phyloP scores from a whole-genome alignment of 2,329 filamentous ascomycete species.

The Huntiella savannae region DNA sequence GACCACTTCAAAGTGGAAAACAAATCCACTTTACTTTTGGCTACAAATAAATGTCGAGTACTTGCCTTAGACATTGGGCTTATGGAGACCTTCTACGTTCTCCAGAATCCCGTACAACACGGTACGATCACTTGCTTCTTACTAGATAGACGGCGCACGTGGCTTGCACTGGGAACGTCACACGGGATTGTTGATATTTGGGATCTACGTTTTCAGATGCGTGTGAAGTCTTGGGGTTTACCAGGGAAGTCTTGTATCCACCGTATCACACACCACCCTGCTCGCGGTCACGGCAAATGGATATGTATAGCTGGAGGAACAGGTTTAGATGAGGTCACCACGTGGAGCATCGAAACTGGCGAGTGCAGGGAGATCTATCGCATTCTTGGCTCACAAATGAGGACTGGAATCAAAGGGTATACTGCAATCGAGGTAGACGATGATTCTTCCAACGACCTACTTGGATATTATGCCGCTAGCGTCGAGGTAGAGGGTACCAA shows the following conservation, averaged over 20 bases:
- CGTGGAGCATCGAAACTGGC: constrained; percentile 88
- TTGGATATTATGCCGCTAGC: constrained; percentile 63
- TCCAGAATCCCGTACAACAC: constrained; percentile 80
- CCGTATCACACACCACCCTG: constrained; percentile 59
- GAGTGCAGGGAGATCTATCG: constrained; percentile 80
- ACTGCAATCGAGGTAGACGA: constrained; percentile 81
- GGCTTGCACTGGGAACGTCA: constrained; percentile 78
- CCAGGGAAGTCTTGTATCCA: constrained; percentile 65
- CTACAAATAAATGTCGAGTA: constrained; percentile 70
- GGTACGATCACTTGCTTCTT: constrained; percentile 84
- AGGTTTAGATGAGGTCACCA: constrained; percentile 70
- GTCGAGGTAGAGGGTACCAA: constrained; percentile 36
- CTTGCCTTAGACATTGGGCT: constrained; percentile 70
- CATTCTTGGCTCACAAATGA: constrained; percentile 21
- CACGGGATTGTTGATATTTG: constrained; percentile 87
- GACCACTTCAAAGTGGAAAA: constrained; percentile 77
- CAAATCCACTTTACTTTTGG: constrained; percentile 62
- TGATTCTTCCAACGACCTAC: constrained; percentile 69
- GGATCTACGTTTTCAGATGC: constrained; percentile 87
- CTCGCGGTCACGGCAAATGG: constrained; percentile 60
- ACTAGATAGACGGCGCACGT: constrained; percentile 68
- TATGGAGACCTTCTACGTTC: constrained; percentile 62
- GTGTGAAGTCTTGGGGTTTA: constrained; percentile 74
- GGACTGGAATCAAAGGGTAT: constrained; percentile 43
- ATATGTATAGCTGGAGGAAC: constrained; percentile 80